A percentile compares a stretch with the other conserved stretches of the same genome.
Conservation (phyloP, 169 alveolate species). For the Haemoproteus tartakovskyi region DNA sequence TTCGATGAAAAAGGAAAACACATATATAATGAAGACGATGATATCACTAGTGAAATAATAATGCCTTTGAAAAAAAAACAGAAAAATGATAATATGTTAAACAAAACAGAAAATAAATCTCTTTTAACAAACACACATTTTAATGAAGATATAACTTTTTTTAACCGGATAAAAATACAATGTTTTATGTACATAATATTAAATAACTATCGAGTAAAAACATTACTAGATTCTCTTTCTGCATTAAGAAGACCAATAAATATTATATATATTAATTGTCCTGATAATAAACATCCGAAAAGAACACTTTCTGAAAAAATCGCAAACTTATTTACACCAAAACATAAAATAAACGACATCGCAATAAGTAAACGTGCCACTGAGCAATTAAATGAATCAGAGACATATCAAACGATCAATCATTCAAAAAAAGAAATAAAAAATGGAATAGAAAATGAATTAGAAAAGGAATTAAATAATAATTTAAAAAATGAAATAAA, state of each 20-base stretch:
- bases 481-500: not conserved
- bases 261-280: constrained; percentile 68
- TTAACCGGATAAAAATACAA: constrained; percentile 48
- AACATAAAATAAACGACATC: constrained; percentile 11
- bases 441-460: too few relatives aligned
- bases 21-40: not conserved
- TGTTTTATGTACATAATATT: constrained; percentile 55
- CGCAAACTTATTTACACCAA: constrained; percentile 5
- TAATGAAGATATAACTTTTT: constrained; percentile 57
- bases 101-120: too few relatives aligned
- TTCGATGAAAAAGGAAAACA: not conserved
- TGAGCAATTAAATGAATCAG: too few relatives aligned
- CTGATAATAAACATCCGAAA: constrained; percentile 34
- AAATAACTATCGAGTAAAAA: constrained; percentile 69
- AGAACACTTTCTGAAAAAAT: constrained; percentile 21
- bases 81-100: too few relatives aligned
- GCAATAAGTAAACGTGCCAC: too few relatives aligned
- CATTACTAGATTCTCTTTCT: constrained; percentile 69
- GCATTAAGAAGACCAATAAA: constrained; percentile 73
- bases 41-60: not conserved
- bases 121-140: not conserved
- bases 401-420: too few relatives aligned
- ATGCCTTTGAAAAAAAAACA: not conserved
- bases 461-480: too few relatives aligned
- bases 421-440: too few relatives aligned